Evolutionary conservation across 805 yeast species (phyloP).

Genomic region (Spathaspora gorwiae): DNA sequence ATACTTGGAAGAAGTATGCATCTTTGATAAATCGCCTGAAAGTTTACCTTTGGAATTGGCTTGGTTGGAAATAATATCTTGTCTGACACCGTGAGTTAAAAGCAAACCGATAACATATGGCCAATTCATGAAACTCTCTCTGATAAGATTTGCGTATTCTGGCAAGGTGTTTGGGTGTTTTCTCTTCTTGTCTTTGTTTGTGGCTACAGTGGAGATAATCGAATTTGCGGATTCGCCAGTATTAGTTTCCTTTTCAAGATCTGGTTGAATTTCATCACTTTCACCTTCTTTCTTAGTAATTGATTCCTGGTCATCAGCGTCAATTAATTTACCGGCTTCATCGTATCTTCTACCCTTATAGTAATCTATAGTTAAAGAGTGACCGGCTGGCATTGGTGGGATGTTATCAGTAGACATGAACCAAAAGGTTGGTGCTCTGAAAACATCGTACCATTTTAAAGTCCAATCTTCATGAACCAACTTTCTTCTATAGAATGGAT

Average conservation of each 20-base stretch:
- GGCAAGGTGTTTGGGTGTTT: slow-evolving; percentile 23
- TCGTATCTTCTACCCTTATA: slow-evolving; percentile 54
- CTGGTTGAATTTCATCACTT: slow-evolving; percentile 2
- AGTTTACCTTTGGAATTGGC: slow-evolving; percentile 33
- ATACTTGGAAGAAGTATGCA: slow-evolving; percentile 57
- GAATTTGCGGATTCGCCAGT: not conserved
- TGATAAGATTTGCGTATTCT: slow-evolving; percentile 32
- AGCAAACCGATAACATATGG: slow-evolving; percentile 46
- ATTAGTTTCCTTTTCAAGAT: slow-evolving; percentile 5
- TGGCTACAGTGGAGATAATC: slow-evolving; percentile 1
- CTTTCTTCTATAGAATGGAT: slow-evolving; percentile 61
- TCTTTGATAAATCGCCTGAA: slow-evolving; percentile 41
- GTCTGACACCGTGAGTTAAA: slow-evolving; percentile 55
- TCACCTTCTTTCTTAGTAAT: slow-evolving; percentile 4
- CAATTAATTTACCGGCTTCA: slow-evolving; percentile 10
- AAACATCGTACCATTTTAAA: slow-evolving; percentile 50
- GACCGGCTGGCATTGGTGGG: slow-evolving; percentile 65
- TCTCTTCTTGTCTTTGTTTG: slow-evolving; percentile 14
- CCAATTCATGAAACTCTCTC: slow-evolving; percentile 51
- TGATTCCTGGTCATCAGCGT: slow-evolving; percentile 4
- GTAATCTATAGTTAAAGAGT: slow-evolving; percentile 54
- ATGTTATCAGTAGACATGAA: slow-evolving; percentile 53
- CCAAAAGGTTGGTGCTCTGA: slow-evolving; percentile 53
- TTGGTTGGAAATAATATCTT: slow-evolving; percentile 57
- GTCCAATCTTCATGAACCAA: slow-evolving; percentile 64